These are phyloP conservation scores for Fusarium sp. DNA, from an alignment of 2,329 filamentous ascomycete species.

Conservation along the genomic window DNA sequence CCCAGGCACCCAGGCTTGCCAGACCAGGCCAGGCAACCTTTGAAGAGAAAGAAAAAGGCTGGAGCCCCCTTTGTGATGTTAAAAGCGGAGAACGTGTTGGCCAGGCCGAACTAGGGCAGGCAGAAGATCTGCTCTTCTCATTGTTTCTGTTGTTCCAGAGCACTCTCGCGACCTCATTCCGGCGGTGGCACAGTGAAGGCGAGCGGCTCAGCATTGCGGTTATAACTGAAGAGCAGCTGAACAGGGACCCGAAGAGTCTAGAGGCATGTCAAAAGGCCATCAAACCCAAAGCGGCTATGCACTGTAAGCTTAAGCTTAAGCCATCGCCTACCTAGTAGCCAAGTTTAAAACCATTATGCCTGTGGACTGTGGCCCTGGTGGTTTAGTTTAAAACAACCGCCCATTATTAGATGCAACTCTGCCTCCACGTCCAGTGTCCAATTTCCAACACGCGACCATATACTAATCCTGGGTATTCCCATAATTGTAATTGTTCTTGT, in stretches of 20 bases:
- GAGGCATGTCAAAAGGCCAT: slow-evolving; percentile 12
- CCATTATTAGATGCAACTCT: background rate
- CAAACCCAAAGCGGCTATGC: background rate
- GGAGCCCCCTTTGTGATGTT: slow-evolving; percentile 20
- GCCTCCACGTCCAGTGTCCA: background rate
- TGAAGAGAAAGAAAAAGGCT: background rate
- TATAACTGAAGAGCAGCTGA: background rate
- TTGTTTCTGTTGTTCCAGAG: background rate
- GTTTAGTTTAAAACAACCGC: slow-evolving; percentile 9
- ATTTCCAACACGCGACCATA: slow-evolving; percentile 42
- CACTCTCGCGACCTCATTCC: slow-evolving; percentile 19
- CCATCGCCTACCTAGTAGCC: background rate
- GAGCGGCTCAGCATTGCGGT: slow-evolving; percentile 9
- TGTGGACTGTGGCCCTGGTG: background rate
- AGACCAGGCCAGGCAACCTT: background rate
- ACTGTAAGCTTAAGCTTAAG: slow-evolving; percentile 1
- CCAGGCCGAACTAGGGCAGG: too few relatives aligned
- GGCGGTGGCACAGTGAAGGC: slow-evolving; percentile 16
- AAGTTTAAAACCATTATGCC: background rate
- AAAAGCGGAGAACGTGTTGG: slow-evolving; percentile 24
- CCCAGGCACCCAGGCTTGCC: too few relatives aligned
- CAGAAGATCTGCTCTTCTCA: too few relatives aligned
- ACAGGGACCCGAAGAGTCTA: background rate
- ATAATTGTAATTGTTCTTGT: too few relatives aligned
- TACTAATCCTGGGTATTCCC: slow-evolving; percentile 36